Evolutionary conservation across 768 basidiomycete genomes (phyloP).

Genomic region (Leccinum arenicola): DNA sequence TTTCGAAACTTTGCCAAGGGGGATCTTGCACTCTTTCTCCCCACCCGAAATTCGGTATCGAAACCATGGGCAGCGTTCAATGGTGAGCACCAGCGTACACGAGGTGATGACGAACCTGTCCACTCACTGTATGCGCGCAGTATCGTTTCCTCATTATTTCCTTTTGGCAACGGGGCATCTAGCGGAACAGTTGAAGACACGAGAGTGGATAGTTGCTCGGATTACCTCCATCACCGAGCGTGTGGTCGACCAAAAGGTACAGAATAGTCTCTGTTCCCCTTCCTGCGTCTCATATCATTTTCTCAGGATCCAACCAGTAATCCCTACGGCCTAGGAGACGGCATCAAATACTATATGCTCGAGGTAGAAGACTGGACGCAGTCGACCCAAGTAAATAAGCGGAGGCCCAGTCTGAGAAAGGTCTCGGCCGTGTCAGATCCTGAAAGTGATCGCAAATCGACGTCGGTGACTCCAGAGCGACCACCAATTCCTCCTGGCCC

Average conservation of each 20-base stretch:
- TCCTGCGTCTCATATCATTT: constrained; percentile 2
- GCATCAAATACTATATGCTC: constrained; percentile 90
- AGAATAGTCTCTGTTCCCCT: background rate
- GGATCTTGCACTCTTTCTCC: constrained; percentile 92
- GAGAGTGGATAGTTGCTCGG: constrained; percentile 94
- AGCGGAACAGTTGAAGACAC: constrained; percentile 82
- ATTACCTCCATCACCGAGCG: constrained; percentile 87
- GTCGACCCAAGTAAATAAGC: constrained; percentile 58
- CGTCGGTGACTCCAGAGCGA: constrained; percentile 8
- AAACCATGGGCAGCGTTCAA: constrained; percentile 99
- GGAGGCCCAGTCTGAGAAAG: constrained; percentile 53
- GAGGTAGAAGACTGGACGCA: constrained; percentile 95
- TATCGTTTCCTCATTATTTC: constrained; percentile 98
- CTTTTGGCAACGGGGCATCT: constrained; percentile 83
- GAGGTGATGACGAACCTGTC: background rate
- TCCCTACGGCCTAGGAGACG: constrained; percentile 85
- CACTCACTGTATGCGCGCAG: constrained; percentile 36
- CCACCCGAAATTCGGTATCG: constrained; percentile 89
- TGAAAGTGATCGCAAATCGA: constrained; percentile 38
- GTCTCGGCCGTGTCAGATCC: constrained; percentile 36
- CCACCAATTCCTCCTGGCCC: constrained; percentile 49
- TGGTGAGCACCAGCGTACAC: constrained; percentile 47
- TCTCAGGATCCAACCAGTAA: constrained; percentile 76
- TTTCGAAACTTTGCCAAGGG: constrained; percentile 95
- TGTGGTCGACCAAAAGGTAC: constrained; percentile 75